Conservation (phyloP, 1,139 yeast genomes). For the Hemisphaericaspora subhashii region DNA sequence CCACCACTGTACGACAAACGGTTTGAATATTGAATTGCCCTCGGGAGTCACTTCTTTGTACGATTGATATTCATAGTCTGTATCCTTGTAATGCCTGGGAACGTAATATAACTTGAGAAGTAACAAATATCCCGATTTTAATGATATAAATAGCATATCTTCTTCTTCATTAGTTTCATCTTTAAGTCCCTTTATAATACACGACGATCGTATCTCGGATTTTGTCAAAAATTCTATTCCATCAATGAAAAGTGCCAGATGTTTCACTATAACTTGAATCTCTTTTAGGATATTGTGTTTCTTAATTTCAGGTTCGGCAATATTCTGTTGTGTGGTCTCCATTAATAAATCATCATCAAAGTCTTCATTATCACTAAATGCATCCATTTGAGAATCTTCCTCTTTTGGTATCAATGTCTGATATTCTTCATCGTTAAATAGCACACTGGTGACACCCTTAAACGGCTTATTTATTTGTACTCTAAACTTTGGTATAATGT, state of each 20-base stretch:
- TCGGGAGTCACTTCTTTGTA: slow-evolving; percentile 6
- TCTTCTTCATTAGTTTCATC: slow-evolving; percentile 25
- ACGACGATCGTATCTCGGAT: slow-evolving; percentile 38
- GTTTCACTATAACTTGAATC: slow-evolving; percentile 32
- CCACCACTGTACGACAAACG: slow-evolving; percentile 58
- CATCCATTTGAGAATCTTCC: slow-evolving; percentile 43
- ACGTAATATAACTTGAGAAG: slow-evolving; percentile 37
- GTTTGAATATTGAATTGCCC: slow-evolving; percentile 30
- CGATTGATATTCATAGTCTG: slow-evolving; percentile 22
- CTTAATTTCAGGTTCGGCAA: neutral
- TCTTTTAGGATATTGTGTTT: slow-evolving; percentile 7
- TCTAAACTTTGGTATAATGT: slow-evolving; percentile 32
- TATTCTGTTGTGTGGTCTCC: slow-evolving; percentile 2
- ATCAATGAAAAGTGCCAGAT: slow-evolving; percentile 36
- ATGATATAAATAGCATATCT: slow-evolving; percentile 43
- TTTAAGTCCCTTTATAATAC: slow-evolving; percentile 29
- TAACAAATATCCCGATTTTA: slow-evolving; percentile 43
- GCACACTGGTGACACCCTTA: slow-evolving; percentile 31
- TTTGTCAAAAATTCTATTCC: slow-evolving; percentile 34
- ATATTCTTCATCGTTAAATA: slow-evolving; percentile 41
- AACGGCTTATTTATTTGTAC: slow-evolving; percentile 36
- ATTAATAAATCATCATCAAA: slow-evolving; percentile 17
- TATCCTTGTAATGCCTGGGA: slow-evolving; percentile 30
- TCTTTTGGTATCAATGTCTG: slow-evolving; percentile 37
- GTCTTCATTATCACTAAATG: slow-evolving; percentile 38